Conservation (phyloP, 305 asterid species). For the Solanum hybrid region DNA sequence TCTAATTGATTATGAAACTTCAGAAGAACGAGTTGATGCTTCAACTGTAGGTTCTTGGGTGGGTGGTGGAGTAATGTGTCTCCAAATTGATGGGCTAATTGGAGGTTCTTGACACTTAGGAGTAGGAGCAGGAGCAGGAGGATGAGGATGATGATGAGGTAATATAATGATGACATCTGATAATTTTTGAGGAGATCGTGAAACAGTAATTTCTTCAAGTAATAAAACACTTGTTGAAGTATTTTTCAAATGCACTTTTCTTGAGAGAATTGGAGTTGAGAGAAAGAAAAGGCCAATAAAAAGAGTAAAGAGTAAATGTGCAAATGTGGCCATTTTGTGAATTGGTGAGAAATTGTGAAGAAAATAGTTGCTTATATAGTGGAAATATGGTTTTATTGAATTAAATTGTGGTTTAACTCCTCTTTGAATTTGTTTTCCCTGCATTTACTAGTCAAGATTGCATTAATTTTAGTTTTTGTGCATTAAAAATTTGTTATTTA, state of each 20-base stretch:
- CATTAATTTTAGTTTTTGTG: too few species aligned
- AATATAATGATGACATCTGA: not conserved
- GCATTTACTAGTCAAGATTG: not conserved
- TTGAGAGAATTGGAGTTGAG: not conserved
- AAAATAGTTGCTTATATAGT: not conserved
- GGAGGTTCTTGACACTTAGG: too few species aligned
- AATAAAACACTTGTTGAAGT: not conserved
- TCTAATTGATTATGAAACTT: not conserved
- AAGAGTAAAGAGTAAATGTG: not conserved
- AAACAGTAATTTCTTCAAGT: not conserved
- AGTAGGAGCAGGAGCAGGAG: too few species aligned
- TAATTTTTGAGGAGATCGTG: not conserved
- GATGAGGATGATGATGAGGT: not conserved
- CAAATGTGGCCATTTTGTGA: not conserved
- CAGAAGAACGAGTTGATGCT: not conserved
- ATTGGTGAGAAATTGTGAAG: not conserved
- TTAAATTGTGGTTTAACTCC: not conserved
- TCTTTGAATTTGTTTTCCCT: not conserved
- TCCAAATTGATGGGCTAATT: too few species aligned
- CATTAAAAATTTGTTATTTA: too few species aligned
- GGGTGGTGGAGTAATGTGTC: too few species aligned
- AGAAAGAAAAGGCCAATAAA: not conserved
- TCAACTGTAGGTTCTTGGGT: not conserved
- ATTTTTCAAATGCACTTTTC: not conserved
- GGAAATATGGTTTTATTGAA: not conserved